These are phyloP conservation scores for Penicillium crustosum DNA, from an alignment of 2,329 filamentous ascomycete species.

Conservation along the genomic window DNA sequence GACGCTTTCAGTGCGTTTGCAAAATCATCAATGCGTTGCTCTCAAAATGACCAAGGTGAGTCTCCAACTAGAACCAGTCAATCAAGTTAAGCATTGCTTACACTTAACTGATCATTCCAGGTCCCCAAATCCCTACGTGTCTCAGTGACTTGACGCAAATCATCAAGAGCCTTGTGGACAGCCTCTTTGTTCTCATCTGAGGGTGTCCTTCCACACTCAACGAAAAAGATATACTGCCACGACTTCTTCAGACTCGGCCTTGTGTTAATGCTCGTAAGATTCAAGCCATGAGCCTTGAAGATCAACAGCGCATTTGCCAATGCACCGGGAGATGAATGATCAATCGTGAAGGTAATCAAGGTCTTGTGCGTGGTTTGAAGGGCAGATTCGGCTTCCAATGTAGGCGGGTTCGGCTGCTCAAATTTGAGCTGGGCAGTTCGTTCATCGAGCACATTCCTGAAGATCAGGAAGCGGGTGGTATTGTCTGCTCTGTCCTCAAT, in stretches of 20 bases:
- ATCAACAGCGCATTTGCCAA: conserved; percentile 76
- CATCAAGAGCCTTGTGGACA: conserved; percentile 33
- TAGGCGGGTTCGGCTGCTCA: conserved; percentile 17
- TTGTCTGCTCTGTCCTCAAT: conserved; percentile 51
- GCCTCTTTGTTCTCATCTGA: conserved; percentile 30
- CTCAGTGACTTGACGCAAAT: conserved; percentile 39
- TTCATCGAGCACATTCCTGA: conserved; percentile 38
- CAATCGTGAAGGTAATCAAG: conserved; percentile 78
- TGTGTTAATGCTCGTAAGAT: conserved; percentile 88
- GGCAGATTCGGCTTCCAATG: not conserved
- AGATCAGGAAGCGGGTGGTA: conserved; percentile 49
- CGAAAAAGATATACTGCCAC: conserved; percentile 94
- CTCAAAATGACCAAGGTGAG: not conserved
- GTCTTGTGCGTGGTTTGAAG: conserved; percentile 56
- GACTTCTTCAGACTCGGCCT: conserved; percentile 70
- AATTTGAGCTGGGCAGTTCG: conserved; percentile 22
- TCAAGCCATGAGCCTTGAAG: conserved; percentile 71
- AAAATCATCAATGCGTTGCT: not conserved
- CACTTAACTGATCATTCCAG: conserved; percentile 38
- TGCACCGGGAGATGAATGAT: conserved; percentile 75
- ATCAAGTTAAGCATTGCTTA: not conserved
- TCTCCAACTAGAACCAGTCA: not conserved
- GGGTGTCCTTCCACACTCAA: conserved; percentile 72
- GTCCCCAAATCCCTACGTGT: conserved; percentile 43
- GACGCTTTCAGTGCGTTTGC: not conserved